Evolutionary conservation across 495 filamentous ascomycete genomes (phyloP).

Genomic region (Trichoderma gamsii): DNA sequence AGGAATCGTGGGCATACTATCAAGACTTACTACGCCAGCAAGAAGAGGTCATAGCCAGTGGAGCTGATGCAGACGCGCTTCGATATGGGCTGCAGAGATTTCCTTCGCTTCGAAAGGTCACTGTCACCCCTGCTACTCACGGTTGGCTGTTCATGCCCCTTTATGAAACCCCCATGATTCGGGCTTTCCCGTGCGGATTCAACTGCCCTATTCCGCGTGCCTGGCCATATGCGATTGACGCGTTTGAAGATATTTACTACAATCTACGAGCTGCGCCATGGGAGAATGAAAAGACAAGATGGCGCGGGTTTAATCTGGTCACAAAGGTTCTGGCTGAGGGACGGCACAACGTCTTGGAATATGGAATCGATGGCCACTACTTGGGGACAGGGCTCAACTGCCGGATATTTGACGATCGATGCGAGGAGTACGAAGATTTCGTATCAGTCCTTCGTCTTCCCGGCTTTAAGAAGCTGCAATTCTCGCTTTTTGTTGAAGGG

Average conservation of each 20-base stretch:
- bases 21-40: background rate
- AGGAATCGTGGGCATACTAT: background rate
- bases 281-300: background rate
- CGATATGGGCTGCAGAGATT: background rate
- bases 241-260: too few species aligned
- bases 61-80: background rate
- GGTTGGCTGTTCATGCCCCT: background rate
- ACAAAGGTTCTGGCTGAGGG: background rate
- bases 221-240: background rate
- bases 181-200: background rate
- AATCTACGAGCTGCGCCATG: background rate
- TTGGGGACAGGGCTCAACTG: background rate
- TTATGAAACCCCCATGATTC: background rate
- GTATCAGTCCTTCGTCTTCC: background rate
- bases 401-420: background rate
- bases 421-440: background rate
- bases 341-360: background rate
- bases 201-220: background rate
- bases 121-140: background rate
- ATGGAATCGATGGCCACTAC: background rate
- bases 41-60: background rate
- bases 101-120: background rate
- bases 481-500: background rate
- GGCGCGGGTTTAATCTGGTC: background rate
- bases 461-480: background rate